Percentiles rank a stretch among this genome's conserved stretches.
Conservation (phyloP, 2,329 filamentous ascomycete species). For the Cladosporium sp. region DNA sequence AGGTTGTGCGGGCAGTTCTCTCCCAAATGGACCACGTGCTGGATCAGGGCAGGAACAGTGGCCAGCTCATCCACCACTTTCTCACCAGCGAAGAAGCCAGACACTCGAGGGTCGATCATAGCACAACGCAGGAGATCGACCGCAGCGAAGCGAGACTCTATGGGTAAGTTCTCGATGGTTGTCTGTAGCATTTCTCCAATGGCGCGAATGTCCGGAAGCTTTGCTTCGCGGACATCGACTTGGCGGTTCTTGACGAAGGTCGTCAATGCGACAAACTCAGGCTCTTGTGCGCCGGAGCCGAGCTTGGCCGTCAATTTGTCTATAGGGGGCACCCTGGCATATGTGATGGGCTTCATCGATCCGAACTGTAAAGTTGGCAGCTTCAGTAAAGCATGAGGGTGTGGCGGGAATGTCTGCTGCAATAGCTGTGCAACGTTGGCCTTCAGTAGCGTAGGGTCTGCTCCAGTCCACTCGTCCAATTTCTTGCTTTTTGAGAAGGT, state of each 20-base stretch:
- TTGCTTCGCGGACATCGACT: constrained; percentile 62
- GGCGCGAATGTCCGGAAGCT: constrained; percentile 67
- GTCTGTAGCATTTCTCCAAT: constrained; percentile 51
- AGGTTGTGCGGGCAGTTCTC: constrained; percentile 73
- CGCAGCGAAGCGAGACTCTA: constrained; percentile 71
- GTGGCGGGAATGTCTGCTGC: constrained; percentile 71
- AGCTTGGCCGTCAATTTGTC: constrained; percentile 81
- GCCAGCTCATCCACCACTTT: constrained; percentile 47
- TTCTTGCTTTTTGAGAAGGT: constrained; percentile 77
- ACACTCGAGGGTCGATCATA: constrained; percentile 74
- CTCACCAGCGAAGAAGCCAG: constrained; percentile 81
- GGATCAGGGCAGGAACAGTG: constrained; percentile 63
- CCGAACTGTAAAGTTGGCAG: constrained; percentile 69
- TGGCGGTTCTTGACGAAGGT: constrained; percentile 68
- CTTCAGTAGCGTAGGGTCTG: constrained; percentile 66
- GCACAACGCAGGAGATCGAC: constrained; percentile 82
- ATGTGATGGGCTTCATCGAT: constrained; percentile 68
- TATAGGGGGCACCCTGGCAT: constrained; percentile 76
- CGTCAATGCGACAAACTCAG: constrained; percentile 64
- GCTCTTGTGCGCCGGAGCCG: constrained; percentile 59
- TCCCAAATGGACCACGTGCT: constrained; percentile 57
- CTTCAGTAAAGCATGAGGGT: constrained; percentile 71
- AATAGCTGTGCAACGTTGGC: constrained; percentile 73
- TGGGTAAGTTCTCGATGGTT: constrained; percentile 50
- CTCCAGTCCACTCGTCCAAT: constrained; percentile 78